These are phyloP conservation scores for Verticillium nonalfalfae DNA, from an alignment of 2,329 filamentous ascomycete genomes.

Conservation along the genomic window DNA sequence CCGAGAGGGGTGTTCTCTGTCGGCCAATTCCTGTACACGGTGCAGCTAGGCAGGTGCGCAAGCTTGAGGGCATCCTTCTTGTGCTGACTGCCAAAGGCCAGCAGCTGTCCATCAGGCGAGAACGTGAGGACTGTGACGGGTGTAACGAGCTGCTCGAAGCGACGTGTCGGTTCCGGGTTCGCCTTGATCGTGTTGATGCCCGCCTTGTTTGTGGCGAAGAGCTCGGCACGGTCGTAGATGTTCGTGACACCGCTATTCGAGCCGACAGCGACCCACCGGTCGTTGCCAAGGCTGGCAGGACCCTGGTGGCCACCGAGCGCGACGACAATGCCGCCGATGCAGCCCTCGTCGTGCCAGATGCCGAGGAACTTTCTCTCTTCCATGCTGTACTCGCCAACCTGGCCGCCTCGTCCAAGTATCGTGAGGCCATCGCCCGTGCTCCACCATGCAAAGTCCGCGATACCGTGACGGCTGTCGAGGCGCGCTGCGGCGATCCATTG, in stretches of 20 bases:
- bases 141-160: conserved; percentile 82
- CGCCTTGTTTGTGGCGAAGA: conserved; percentile 30
- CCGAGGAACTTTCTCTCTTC: conserved; percentile 62
- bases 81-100: conserved; percentile 79
- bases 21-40: conserved; percentile 95
- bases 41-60: conserved; percentile 86
- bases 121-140: conserved; percentile 75
- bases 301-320: conserved; percentile 67
- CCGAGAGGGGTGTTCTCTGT: conserved; percentile 85
- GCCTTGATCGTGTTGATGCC: conserved; percentile 48
- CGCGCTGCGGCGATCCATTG: conserved; percentile 85
- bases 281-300: conserved; percentile 59
- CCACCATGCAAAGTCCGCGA: conserved; percentile 95
- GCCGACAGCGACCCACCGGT: conserved; percentile 85
- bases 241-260: conserved; percentile 86
- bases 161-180: conserved; percentile 64
- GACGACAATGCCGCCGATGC: conserved; percentile 76
- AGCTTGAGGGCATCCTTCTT: conserved; percentile 85
- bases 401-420: conserved; percentile 78
- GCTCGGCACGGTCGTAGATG: conserved; percentile 76
- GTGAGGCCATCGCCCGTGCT: conserved; percentile 73
- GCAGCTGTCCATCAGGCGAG: conserved; percentile 80
- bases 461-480: conserved; percentile 73
- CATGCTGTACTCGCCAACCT: conserved; percentile 84
- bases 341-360: conserved; percentile 86